Evolutionary conservation across 2,329 filamentous ascomycete species (phyloP), one percentile per base, ranked within the genome.

Genomic region (Tolypocladium endophyticum): DNA sequence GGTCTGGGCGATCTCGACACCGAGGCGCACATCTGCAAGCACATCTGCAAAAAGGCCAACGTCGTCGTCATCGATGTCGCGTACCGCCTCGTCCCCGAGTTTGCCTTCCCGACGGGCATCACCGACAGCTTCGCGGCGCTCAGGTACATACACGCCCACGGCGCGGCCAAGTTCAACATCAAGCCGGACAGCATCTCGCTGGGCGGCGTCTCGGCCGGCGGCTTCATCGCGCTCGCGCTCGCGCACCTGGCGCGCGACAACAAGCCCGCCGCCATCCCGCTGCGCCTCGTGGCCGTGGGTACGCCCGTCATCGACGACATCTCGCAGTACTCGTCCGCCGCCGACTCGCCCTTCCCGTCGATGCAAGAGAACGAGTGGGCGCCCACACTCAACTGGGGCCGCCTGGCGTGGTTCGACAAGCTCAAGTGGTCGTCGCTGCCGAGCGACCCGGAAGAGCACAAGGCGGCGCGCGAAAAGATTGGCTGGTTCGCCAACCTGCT

Each of bases 71-170:
- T 83, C 58, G 77, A 81, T 63, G 76, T 82, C 14, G 78, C 68
- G n/a, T 83, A 82, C 64, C 75, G 80, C 5, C 73, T 81, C 1
- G 76, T 80, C 0, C 80, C 80, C 11, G 79, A 82, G 65, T 66
- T 75, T 62, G 68, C 75, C 6, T 81, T 79, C 60, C 80, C 80
- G n/a, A 73, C 74, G 18, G 72, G 71, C 36, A 72, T 78, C 23
- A 73, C 77, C n/a, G 80, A 83, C 68, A 75, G 75, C 56, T 81
- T 77, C 66, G 75, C 74, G 8, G 76, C 75, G 2, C 64, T 81
- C 39, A 68, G 74, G 60, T 73, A 77, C 64, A 67, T 77, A 36
- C 67, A 73, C 60, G 59, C 65, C 14, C 64, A 72, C 12, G 74
- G 73, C 23, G 67, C 69, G 1, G 57, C 66, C 20, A 55, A 59